Conservation (phyloP, 2,329 filamentous ascomycete species). For the Cordyceps cicadae region DNA sequence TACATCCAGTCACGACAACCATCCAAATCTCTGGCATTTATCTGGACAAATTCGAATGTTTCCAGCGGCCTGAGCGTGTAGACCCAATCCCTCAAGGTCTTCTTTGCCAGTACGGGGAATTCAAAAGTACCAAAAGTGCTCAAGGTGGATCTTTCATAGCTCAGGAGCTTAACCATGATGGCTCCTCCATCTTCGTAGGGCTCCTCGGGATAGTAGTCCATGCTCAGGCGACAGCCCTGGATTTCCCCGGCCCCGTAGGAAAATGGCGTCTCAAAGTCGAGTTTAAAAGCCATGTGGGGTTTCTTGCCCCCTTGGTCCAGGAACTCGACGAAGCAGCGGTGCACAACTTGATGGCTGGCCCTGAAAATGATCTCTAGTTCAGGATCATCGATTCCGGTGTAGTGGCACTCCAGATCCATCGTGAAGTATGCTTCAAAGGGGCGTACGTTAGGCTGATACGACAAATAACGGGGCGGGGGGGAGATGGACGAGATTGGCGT, state of each 20-base stretch:
- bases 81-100: background rate
- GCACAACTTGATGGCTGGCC: background rate
- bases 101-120: background rate
- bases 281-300: background rate
- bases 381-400: too few species aligned
- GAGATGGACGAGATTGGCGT: too few species aligned
- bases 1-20: background rate
- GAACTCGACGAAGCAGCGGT: background rate
- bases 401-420: too few species aligned
- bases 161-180: background rate
- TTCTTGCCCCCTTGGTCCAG: background rate
- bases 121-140: background rate
- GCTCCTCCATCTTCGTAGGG: background rate
- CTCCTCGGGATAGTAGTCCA: background rate
- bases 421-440: too few species aligned
- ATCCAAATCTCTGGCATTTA: background rate
- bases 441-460: too few species aligned
- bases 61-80: background rate
- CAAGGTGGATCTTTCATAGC: background rate
- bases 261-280: too few species aligned
- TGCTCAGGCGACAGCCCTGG: background rate
- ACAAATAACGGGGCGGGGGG: too few species aligned
- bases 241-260: too few species aligned
- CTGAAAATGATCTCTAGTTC: too few species aligned
- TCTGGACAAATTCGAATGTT: background rate